A percentile compares a stretch with the other conserved stretches of the same genome.
Evolutionary conservation across 345 rosid genomes (phyloP).

Genomic region (Erodium maritimum): DNA sequence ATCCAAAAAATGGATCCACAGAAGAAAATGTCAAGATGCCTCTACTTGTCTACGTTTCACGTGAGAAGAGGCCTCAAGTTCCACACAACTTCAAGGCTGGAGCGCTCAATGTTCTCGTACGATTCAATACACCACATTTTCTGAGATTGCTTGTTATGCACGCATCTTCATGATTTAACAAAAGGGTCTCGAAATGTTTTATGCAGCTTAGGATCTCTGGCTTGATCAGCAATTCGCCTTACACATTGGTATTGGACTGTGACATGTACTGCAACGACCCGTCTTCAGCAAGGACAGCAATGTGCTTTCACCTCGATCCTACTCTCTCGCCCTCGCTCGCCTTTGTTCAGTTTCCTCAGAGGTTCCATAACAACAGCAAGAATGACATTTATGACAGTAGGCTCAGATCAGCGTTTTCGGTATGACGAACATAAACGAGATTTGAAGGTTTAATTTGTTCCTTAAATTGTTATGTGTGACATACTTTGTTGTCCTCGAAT

Average conservation of each 20-base stretch:
- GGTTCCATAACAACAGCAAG: slow-evolving; percentile 19
- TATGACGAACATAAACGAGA: background rate
- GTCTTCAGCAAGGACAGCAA: slow-evolving; percentile 30
- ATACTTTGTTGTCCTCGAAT: background rate
- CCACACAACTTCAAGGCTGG: slow-evolving; percentile 43
- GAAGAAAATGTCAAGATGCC: slow-evolving; percentile 14
- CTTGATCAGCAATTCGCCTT: slow-evolving; percentile 31
- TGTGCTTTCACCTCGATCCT: slow-evolving; percentile 36
- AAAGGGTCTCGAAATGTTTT: background rate
- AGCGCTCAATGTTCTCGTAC: slow-evolving; percentile 42
- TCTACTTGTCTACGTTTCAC: slow-evolving; percentile 30
- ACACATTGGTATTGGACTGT: slow-evolving; percentile 29
- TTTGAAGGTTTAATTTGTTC: too few relatives aligned
- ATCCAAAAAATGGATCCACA: background rate
- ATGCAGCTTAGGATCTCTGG: slow-evolving; percentile 43
- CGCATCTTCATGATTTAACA: too few relatives aligned
- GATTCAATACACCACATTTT: background rate
- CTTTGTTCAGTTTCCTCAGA: slow-evolving; percentile 37
- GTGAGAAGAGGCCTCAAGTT: slow-evolving; percentile 30
- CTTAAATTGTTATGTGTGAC: too few relatives aligned
- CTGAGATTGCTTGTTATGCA: too few relatives aligned
- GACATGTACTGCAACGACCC: slow-evolving; percentile 47
- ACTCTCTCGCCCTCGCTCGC: slow-evolving; percentile 16
- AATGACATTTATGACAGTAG: slow-evolving; percentile 35
- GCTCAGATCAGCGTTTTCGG: slow-evolving; percentile 16